Base-by-base conservation (phyloP, 768 basidiomycete genomes). In the Daedaleopsis sinensis region DNA sequence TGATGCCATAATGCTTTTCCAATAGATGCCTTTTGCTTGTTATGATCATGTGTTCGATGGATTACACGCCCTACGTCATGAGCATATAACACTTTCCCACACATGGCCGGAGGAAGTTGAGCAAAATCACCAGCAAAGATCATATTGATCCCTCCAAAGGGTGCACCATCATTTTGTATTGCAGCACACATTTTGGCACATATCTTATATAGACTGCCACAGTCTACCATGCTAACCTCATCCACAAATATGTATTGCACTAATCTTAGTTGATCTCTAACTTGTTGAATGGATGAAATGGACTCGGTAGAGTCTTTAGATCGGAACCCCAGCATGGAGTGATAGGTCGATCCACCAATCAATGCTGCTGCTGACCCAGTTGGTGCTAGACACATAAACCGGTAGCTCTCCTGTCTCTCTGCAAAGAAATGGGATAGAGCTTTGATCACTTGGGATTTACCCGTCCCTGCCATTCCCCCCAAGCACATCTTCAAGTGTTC, bases 41-140 rank as follows among this genome's bases (percentile, higher is more conserved):
- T 32, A 7, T 32, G 27, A 32, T 32, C 27, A 7, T 32, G 27
- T 32, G 27, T 32, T 7, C 27, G 27, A 32, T 32, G 27, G 27
- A 32, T 32, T 32, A 32, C 27, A 32, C 27, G 27, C 27, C 27
- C 27, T 32, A 32, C 27, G 7, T 32, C 27, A 32, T 32, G 27
- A 7, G 27, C 27, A 32, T 32, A 32, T 32, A 32, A 32, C 7
- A 7, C 27, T 32, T 32, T 32, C 7, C 27, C 27, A 32, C 27
- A 3, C 27, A 32, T 32, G 27, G 27, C 27, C 7, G 27, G 27
- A 32, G 27, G 4, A 32, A 32, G 27, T 32, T 32, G 27, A 32
- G 27, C 78, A 74, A 80, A 80, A 55, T 81, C 80, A 21, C 79
- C 78, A 19, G 79, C 76, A 62, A 80, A 72, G 19, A 80, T 75